Base-by-base conservation (phyloP, 2,329 filamentous ascomycete species). In the Pezicula carpinea region DNA sequence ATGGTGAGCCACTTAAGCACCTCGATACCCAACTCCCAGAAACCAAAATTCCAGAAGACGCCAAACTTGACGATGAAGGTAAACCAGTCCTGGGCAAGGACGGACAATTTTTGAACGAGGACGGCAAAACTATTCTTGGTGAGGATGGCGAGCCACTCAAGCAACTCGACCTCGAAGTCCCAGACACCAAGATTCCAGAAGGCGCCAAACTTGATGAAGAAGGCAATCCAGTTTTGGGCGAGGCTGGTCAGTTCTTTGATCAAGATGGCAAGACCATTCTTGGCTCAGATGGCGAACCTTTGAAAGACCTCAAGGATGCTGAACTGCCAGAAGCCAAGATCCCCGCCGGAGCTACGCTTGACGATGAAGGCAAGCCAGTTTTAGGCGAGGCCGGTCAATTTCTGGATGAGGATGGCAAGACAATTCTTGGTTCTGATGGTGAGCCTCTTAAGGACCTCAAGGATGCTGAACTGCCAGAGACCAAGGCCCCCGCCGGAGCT, bases 381-480 rank as follows among this genome's bases (percentile, higher is more conserved):
- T 10, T 26, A 8, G 23, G 34, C 11, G 17, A n/a, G 11, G 19
- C 11, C 15, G 34, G 19, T 17, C 34, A 38, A 19, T 18, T 21
- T 11, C 6, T 21, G 2, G 15, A 18, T 8, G 34, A 21, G 13
- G 17, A 38, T 14, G 66, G 65, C 15, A 65, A 65, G 53, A 63
- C 60, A 39, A 64, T 67, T 6, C 64, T 68, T 23, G 59, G 64
- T 5, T 64, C 67, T 8, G 39, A 33, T 13, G 31, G 26, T 81
- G 3, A 67, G 76, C 31, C 75, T 79, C 48, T 70, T 74, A 22
- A 73, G 77, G 39, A 77, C 49, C 68, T 88, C 49, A 85, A 77
- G 8, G 69, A 72, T 53, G 55, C 47, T 3, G 53, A 59, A 2
- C 15, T 58, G 3, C 23, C 23, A 6, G 64, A 66, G 21, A 63